Evolutionary conservation across 129 eudicot genomes (phyloP).

Genomic region (Tanacetum coccineum): DNA sequence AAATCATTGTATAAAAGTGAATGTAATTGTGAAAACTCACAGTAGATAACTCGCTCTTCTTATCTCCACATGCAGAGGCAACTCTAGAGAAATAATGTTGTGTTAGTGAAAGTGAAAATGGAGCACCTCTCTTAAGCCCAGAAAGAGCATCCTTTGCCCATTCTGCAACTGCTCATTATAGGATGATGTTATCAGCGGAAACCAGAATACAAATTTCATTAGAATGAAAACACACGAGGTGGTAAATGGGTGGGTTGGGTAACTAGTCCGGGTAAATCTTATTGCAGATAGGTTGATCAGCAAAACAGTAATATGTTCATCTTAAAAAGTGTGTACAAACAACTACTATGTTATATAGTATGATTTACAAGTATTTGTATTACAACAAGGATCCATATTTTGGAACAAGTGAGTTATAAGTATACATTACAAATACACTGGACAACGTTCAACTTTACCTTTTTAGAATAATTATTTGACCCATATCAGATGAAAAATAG

Average conservation of each 20-base stretch:
- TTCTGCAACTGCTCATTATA: conserved; percentile 61
- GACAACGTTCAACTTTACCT: neutral
- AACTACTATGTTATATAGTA: neutral
- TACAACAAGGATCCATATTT: neutral
- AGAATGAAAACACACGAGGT: neutral
- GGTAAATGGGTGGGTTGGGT: neutral
- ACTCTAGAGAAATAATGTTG: conserved; percentile 68
- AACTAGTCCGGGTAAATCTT: neutral
- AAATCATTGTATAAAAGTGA: neutral
- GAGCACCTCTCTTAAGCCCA: conserved; percentile 80
- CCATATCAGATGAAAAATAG: neutral
- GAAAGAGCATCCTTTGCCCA: conserved; percentile 91
- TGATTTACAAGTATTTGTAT: neutral
- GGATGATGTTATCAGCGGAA: neutral
- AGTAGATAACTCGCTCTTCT: conserved; percentile 48
- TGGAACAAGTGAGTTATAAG: neutral
- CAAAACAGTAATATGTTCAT: too few species aligned
- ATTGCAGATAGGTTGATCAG: neutral
- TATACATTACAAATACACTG: neutral
- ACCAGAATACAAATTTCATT: conserved; percentile 1
- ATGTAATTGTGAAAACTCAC: conserved; percentile 31
- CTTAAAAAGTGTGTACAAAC: neutral
- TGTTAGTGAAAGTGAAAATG: conserved; percentile 73
- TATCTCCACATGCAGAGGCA: conserved; percentile 50
- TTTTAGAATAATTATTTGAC: neutral